Conservation (phyloP, 139 green algal species). For the Chlamydomonas incerta region DNA sequence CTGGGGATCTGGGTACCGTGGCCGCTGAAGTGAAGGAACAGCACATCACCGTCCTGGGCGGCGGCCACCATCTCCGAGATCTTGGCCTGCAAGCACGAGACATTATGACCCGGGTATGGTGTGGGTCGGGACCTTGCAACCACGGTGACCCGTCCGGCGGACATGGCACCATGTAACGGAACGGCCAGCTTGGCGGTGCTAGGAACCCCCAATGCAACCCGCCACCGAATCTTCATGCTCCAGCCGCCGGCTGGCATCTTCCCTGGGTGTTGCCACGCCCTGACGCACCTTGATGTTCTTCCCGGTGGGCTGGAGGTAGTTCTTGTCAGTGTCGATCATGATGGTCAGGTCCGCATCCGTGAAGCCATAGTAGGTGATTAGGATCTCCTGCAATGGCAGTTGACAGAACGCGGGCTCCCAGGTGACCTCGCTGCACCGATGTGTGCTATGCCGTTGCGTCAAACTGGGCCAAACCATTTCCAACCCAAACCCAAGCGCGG, state of each 20-base stretch:
- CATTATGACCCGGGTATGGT: too few species aligned
- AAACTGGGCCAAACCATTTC: too few species aligned
- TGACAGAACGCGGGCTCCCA: background rate
- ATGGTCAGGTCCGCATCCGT: constrained; percentile 58
- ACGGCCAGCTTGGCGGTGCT: too few species aligned
- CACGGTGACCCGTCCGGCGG: too few species aligned
- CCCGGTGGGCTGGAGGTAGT: constrained; percentile 67
- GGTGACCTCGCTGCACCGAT: too few species aligned
- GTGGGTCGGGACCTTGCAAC: too few species aligned
- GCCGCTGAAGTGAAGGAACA: constrained; percentile 82
- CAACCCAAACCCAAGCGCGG: too few species aligned
- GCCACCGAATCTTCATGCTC: too few species aligned
- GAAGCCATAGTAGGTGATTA: constrained; percentile 72
- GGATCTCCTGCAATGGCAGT: constrained; percentile 11
- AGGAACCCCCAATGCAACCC: too few species aligned
- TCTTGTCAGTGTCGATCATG: constrained; percentile 69
- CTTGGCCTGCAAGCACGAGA: constrained; percentile 29
- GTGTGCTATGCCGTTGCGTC: too few species aligned
- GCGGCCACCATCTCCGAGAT: constrained; percentile 64
- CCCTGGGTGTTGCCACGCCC: background rate
- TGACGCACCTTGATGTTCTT: constrained; percentile 76
- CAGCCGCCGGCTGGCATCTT: too few species aligned
- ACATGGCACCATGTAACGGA: too few species aligned
- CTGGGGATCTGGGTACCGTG: constrained; percentile 77
- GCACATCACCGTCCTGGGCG: constrained; percentile 62